Evolutionary conservation across 306 rosid species (phyloP).

Genomic region (Rosa rugosa): DNA sequence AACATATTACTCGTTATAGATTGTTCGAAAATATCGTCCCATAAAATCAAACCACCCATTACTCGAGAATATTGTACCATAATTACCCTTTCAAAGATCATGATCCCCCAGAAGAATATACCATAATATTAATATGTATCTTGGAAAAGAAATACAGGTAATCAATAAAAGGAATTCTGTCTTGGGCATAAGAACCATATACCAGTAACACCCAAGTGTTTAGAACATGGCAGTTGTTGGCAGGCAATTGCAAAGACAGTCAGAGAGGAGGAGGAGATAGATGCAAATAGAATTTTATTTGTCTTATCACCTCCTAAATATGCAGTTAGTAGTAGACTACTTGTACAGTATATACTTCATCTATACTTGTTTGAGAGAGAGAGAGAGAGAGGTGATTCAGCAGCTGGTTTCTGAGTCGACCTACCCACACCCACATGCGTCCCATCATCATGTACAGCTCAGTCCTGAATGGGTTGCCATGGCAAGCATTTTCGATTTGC

Average conservation of each 20-base stretch:
- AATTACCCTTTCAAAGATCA: background rate
- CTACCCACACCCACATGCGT: conserved; percentile 68
- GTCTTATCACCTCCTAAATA: conserved; percentile 24
- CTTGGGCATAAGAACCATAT: conserved; percentile 18
- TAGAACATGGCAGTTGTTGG: conserved; percentile 45
- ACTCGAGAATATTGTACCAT: too few relatives aligned
- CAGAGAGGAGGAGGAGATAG: conserved; percentile 31
- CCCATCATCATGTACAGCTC: conserved; percentile 65
- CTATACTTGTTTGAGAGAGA: conserved; percentile 19
- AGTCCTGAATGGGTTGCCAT: conserved; percentile 43
- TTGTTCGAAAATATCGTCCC: too few relatives aligned
- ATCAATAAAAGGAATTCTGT: background rate
- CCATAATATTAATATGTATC: background rate
- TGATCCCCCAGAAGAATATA: background rate
- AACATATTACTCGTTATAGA: too few relatives aligned
- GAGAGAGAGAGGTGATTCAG: conserved; percentile 9
- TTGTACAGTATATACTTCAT: background rate
- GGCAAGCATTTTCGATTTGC: conserved; percentile 11
- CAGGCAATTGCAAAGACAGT: conserved; percentile 32
- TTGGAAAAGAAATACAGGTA: background rate
- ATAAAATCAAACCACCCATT: too few relatives aligned
- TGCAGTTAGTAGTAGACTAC: background rate
- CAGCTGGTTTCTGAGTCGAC: conserved; percentile 39
- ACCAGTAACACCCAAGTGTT: conserved; percentile 19
- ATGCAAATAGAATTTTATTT: conserved; percentile 19